A percentile compares a stretch with the other conserved stretches of the same genome.
Evolutionary conservation across 106 monocot species (phyloP).

Genomic region (Hemerocallis citrina): DNA sequence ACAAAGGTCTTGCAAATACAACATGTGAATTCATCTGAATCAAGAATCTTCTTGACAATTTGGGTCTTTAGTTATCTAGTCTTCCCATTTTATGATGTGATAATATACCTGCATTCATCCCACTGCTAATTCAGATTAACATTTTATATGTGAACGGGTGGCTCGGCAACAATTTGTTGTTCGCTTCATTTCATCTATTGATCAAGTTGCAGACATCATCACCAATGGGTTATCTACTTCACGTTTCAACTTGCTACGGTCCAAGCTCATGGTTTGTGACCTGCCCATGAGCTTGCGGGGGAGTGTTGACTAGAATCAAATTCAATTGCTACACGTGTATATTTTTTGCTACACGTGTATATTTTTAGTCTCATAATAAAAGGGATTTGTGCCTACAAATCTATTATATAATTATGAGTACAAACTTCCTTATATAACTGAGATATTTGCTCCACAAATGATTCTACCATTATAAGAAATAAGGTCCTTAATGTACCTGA

Average conservation of each 20-base stretch:
- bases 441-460: no score
- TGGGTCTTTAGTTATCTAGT: not conserved
- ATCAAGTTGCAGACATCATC: not conserved
- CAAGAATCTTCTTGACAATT: not conserved
- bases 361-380: no score
- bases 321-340: no score
- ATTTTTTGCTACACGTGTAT: no score
- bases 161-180: not conserved
- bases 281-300: not conserved
- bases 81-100: not conserved
- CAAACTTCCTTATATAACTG: no score
- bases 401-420: no score
- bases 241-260: not conserved
- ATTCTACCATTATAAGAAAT: no score
- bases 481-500: no score
- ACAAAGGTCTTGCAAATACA: not conserved
- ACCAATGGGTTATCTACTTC: not conserved
- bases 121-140: not conserved
- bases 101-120: not conserved
- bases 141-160: no score
- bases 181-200: not conserved
- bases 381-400: no score
- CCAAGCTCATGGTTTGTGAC: not conserved
- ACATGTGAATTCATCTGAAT: not conserved
- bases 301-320: not conserved